These are phyloP conservation scores for Kalanchoe fedtschenkoi DNA, from an alignment of 164 flowering plant genomes.

Conservation along the genomic window DNA sequence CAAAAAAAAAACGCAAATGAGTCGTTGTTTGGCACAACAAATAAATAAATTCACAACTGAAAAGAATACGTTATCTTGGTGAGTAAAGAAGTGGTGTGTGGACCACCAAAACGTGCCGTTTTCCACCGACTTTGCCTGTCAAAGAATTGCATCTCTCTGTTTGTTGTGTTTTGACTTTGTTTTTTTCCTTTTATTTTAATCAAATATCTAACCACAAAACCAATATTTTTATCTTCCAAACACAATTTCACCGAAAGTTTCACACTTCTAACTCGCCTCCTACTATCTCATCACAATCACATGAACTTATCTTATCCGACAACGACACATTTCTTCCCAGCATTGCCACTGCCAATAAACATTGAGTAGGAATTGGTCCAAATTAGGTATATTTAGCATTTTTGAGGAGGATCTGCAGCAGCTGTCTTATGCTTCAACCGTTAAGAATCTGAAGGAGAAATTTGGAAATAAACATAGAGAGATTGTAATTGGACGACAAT, in stretches of 20 bases:
- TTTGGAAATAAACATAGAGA: background rate
- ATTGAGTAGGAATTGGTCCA: too few relatives aligned
- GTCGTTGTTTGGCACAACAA: too few relatives aligned
- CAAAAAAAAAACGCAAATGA: too few relatives aligned
- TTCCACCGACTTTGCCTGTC: slow-evolving; percentile 20
- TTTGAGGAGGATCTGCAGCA: too few relatives aligned
- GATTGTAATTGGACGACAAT: background rate
- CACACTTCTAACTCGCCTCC: background rate
- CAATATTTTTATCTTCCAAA: background rate
- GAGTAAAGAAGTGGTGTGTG: slow-evolving; percentile 8
- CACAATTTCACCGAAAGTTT: slow-evolving; percentile 2
- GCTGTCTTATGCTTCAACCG: too few relatives aligned
- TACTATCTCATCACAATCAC: background rate
- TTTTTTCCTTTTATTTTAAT: background rate
- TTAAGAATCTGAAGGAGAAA: too few relatives aligned
- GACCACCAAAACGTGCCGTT: slow-evolving; percentile 34
- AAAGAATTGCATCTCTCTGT: background rate
- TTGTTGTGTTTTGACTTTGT: slow-evolving; percentile 17
- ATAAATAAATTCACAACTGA: too few relatives aligned
- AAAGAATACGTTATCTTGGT: background rate
- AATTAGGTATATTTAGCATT: too few relatives aligned
- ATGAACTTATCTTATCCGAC: background rate
- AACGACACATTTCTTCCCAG: background rate
- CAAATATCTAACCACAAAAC: slow-evolving; percentile 11
- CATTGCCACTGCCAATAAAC: too few relatives aligned